Conservation (phyloP, 73 alveolate genomes). For the Uronychia setigera region DNA sequence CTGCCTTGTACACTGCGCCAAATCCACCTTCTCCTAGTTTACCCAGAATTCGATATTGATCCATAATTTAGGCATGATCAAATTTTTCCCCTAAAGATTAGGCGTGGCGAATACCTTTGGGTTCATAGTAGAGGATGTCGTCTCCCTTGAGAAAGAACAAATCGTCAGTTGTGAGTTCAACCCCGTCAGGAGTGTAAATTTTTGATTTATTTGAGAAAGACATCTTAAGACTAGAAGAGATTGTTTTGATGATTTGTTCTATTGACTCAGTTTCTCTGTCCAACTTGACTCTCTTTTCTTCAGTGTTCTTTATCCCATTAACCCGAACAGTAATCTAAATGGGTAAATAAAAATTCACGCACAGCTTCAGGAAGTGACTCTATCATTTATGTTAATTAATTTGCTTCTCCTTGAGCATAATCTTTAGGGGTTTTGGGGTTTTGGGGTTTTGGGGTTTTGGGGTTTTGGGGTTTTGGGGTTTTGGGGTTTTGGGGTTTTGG, state of each 20-base stretch:
- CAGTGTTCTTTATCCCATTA: neutral
- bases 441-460: no score
- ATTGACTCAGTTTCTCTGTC: neutral
- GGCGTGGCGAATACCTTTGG: neutral
- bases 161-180: neutral
- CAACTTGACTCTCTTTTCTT: neutral
- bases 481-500: no score
- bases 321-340: no score
- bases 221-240: neutral
- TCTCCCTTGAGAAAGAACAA: neutral
- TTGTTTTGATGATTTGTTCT: neutral
- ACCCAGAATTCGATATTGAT: constrained; percentile 17
- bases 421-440: no score
- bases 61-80: constrained; percentile 31
- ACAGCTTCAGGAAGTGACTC: no score
- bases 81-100: constrained; percentile 51
- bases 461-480: no score
- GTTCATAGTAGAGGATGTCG: constrained; percentile 1
- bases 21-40: constrained; percentile 43
- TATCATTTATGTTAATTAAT: no score
- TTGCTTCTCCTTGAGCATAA: no score
- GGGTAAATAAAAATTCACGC: no score
- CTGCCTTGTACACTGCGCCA: constrained; percentile 26
- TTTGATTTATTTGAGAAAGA: neutral
- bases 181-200: constrained; percentile 6